Base-by-base conservation (phyloP, 768 basidiomycete species). In the Antrodiella citrinella region DNA sequence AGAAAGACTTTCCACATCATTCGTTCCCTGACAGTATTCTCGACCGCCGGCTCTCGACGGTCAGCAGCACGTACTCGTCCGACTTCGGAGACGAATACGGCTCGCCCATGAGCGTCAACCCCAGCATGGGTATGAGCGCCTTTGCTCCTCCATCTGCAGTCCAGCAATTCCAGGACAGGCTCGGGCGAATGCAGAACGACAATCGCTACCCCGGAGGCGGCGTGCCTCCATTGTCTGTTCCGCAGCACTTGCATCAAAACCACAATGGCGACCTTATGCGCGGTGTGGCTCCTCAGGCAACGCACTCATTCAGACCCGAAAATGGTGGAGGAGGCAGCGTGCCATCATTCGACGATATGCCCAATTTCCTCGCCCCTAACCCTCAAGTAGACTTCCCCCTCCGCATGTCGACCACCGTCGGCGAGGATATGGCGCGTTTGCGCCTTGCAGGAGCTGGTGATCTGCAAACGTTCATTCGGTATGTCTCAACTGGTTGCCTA, bases 401-500 rank as follows among this genome's bases (percentile, higher is more conserved):
- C 50, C 77, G 80, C 44, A 80, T 87, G 72, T 72, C 82, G 7
- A 65, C 70, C 46, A 35, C 30, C 30, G 78, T 86, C 19, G 79
- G 81, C 60, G 74, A 81, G 54, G 75, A 80, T 24, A 67, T 86
- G 57, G 71, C 80, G 49, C 74, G 81, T 30, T 75, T 88, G 73
- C 81, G 81, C 52, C 72, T 85, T 43, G 78, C 79, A 48, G 72
- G 72, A 9, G 80, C 84, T 10, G 84, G 73, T 55, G 87, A 91
- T 66, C 68, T 90, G 25, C 84, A 86, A 62, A 81, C 85, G 3
- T 91, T 88, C 65, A 87, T 90, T 63, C 77, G 86, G 86, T 84
- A 65, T 56, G 72, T 63, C 42, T 41, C 9, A 43, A 9, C 18
- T 43, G 41, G 7, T 22, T 43, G 43, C 26, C 9, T 25, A 22